These are phyloP conservation scores for Penicillium psychrosexuale DNA, from an alignment of 2,329 filamentous ascomycete genomes.

Conservation along the genomic window DNA sequence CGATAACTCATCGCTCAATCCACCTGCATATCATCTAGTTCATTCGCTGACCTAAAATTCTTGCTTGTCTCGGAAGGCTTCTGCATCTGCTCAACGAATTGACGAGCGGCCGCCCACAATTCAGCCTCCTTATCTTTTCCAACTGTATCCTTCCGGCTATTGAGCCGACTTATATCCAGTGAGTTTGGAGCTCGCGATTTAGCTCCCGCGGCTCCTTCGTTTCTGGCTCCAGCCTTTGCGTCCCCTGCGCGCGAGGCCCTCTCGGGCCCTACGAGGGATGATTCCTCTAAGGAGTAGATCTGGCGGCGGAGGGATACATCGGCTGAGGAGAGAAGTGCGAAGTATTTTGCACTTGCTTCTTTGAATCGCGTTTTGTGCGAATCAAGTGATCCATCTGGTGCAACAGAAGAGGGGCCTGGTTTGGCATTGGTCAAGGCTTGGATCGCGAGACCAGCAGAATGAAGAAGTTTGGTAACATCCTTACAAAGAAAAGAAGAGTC, in stretches of 20 bases:
- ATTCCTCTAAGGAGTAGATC: conserved; percentile 77
- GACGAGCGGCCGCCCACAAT: conserved; percentile 63
- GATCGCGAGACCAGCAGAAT: conserved; percentile 60
- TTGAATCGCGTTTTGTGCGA: conserved; percentile 61
- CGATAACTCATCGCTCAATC: conserved; percentile 26
- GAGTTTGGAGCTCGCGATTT: conserved; percentile 48
- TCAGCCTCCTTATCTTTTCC: conserved; percentile 81
- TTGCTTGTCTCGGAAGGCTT: conserved; percentile 8
- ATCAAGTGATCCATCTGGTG: conserved; percentile 45
- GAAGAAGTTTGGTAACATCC: conserved; percentile 55
- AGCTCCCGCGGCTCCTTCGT: conserved; percentile 18
- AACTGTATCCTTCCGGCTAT: conserved; percentile 77
- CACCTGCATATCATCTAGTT: conserved; percentile 39
- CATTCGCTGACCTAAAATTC: conserved; percentile 14
- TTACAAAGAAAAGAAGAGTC: conserved; percentile 17
- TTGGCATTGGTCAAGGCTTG: conserved; percentile 58
- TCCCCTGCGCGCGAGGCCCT: conserved; percentile 34
- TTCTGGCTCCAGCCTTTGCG: conserved; percentile 27
- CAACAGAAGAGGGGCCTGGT: conserved; percentile 30
- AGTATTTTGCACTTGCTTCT: conserved; percentile 58
- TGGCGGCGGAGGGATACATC: conserved; percentile 72
- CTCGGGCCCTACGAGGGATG: conserved; percentile 62
- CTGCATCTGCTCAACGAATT: conserved; percentile 50
- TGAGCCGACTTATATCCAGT: conserved; percentile 85
- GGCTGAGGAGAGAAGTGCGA: conserved; percentile 68